These are phyloP conservation scores for Sphaceloma murrayae DNA, from an alignment of 2,329 filamentous ascomycete genomes.

Conservation along the genomic window DNA sequence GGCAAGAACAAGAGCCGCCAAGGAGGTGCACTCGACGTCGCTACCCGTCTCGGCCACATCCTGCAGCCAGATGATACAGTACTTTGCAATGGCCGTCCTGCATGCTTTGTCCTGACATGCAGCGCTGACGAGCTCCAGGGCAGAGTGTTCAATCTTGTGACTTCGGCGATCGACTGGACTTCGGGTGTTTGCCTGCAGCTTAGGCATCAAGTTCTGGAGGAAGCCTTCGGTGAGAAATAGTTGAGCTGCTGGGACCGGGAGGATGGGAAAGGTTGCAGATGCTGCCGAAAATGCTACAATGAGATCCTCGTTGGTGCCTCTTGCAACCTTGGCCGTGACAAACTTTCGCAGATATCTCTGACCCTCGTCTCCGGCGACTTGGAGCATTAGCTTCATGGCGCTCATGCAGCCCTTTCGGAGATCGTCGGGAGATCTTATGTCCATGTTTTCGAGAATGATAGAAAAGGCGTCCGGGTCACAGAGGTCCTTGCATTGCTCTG, in stretches of 20 bases:
- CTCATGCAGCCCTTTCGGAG: conserved; percentile 75
- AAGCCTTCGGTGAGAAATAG: conserved; percentile 88
- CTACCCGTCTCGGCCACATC: conserved; percentile 68
- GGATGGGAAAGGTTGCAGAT: conserved; percentile 75
- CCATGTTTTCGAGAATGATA: conserved; percentile 75
- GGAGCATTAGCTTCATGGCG: conserved; percentile 72
- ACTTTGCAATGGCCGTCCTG: conserved; percentile 71
- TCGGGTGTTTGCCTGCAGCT: conserved; percentile 56
- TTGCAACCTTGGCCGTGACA: conserved; percentile 60
- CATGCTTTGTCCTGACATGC: conserved; percentile 79
- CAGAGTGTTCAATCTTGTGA: conserved; percentile 73
- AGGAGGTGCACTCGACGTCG: conserved; percentile 45
- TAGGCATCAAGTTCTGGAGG: conserved; percentile 61
- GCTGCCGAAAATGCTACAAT: conserved; percentile 92
- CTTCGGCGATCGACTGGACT: conserved; percentile 55
- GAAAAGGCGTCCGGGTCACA: conserved; percentile 70
- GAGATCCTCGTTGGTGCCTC: conserved; percentile 75
- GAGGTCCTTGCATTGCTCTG: conserved; percentile 51
- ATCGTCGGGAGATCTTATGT: conserved; percentile 65
- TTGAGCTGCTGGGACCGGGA: conserved; percentile 61
- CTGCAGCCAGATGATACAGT: conserved; percentile 80
- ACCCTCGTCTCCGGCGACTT: conserved; percentile 63
- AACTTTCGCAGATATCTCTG: conserved; percentile 59
- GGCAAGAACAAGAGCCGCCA: conserved; percentile 47
- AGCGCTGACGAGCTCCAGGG: conserved; percentile 80